phyloP scores from a whole-genome alignment of 163 green algal species.

The Trebouxiophyceae sp. region DNA sequence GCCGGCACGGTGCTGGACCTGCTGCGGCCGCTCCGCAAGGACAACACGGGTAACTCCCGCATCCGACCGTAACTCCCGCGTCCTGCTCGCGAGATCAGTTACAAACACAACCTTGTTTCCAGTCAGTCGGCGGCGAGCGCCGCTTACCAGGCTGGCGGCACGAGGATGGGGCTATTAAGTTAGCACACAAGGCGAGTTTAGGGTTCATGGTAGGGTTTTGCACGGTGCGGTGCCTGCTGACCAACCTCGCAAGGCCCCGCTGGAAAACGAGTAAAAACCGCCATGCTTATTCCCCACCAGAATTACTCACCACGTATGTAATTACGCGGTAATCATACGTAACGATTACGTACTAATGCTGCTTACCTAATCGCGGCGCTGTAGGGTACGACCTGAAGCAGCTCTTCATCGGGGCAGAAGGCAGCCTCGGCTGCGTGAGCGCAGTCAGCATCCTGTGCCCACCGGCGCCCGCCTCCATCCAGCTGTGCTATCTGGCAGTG shows the following conservation, averaged over 20 bases:
- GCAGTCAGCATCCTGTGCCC: slow-evolving; percentile 65
- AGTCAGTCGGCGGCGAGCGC: no score
- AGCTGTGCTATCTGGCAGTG: slow-evolving; percentile 47
- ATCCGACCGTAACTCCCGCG: not conserved
- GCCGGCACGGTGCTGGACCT: slow-evolving; percentile 81
- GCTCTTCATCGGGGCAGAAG: slow-evolving; percentile 95
- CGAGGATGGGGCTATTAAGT: no score
- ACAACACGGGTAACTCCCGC: slow-evolving; percentile 90
- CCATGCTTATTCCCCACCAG: not conserved
- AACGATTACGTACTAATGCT: not conserved
- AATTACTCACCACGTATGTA: not conserved
- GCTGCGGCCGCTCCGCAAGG: slow-evolving; percentile 75
- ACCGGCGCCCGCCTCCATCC: slow-evolving; percentile 44
- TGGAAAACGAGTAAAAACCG: no score
- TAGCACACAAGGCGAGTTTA: no score
- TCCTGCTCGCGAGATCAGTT: no score
- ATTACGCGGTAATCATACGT: no score
- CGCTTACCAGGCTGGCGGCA: no score
- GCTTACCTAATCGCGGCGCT: not conserved
- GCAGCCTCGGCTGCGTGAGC: slow-evolving; percentile 85
- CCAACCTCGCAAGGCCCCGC: no score
- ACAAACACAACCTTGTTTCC: no score
- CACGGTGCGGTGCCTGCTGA: no score
- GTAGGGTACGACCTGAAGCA: slow-evolving; percentile 97
- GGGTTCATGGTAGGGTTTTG: no score